Conservation (phyloP, 768 basidiomycete genomes). For the Hericium alpestre region DNA sequence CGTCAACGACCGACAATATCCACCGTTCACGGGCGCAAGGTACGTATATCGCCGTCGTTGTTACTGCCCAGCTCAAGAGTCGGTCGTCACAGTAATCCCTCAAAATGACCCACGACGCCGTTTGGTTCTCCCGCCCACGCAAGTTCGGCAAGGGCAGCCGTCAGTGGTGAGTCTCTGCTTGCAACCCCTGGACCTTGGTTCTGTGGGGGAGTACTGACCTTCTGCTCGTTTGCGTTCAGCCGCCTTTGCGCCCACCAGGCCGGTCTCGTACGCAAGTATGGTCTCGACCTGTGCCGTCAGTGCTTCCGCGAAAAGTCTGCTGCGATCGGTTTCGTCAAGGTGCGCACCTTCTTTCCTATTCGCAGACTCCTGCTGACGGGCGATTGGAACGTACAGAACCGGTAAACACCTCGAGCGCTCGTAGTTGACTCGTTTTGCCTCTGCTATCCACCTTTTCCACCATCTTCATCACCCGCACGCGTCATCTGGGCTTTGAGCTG, state of each 20-base stretch:
- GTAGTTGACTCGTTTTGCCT: not conserved
- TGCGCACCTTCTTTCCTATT: conserved; percentile 23
- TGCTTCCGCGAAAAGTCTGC: conserved; percentile 96
- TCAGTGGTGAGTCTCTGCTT: conserved; percentile 59
- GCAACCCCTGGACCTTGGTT: too few species aligned
- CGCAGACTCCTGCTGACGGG: not conserved
- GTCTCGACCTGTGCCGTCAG: conserved; percentile 94
- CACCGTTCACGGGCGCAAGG: conserved; percentile 9
- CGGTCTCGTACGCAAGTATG: conserved; percentile 96
- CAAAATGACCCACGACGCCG: conserved; percentile 95
- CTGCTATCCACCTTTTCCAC: not conserved
- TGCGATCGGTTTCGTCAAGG: conserved; percentile 92
- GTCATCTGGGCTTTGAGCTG: not conserved
- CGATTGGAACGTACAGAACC: not conserved
- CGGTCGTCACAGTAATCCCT: conserved; percentile 2
- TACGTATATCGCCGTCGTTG: not conserved
- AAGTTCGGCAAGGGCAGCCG: conserved; percentile 93
- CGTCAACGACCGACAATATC: not conserved
- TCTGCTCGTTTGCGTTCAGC: conserved; percentile 30
- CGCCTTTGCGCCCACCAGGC: conserved; percentile 95
- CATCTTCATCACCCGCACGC: not conserved
- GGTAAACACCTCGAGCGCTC: not conserved
- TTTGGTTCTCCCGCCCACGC: conserved; percentile 95
- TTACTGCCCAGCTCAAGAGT: conserved; percentile 6
- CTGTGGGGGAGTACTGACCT: not conserved